phyloP scores from a whole-genome alignment of 805 yeast genomes.

The Yarrowia divulgata region DNA sequence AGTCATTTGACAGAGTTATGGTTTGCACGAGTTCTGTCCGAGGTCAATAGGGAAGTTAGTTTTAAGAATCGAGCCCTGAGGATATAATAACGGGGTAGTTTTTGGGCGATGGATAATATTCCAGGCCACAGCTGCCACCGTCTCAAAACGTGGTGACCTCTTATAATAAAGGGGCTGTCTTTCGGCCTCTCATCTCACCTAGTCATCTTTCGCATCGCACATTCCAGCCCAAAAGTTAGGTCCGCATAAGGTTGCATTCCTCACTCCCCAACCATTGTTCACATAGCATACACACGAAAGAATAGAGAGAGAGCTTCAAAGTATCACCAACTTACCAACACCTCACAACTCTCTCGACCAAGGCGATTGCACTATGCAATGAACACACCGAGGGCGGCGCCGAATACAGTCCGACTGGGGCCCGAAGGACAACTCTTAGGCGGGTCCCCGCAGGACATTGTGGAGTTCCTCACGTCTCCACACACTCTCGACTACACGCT shows the following conservation, averaged over 20 bases:
- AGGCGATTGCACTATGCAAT: constrained; percentile 30
- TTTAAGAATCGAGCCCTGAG: constrained; percentile 19
- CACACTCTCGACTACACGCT: constrained; percentile 76
- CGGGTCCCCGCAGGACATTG: constrained; percentile 48
- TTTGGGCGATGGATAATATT: background rate
- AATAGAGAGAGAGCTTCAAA: background rate
- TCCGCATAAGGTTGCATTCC: constrained; percentile 30
- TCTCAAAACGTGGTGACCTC: too few relatives aligned
- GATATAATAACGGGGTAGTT: background rate
- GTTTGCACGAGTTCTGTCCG: background rate
- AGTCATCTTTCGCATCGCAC: background rate
- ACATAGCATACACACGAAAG: background rate
- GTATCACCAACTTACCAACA: background rate
- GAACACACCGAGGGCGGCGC: constrained; percentile 31
- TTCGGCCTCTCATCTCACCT: too few relatives aligned
- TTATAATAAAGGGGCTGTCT: too few relatives aligned
- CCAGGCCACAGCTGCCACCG: too few relatives aligned
- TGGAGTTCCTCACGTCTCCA: constrained; percentile 64
- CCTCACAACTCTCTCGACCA: background rate
- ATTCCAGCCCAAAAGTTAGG: constrained; percentile 25
- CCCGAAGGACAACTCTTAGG: constrained; percentile 40
- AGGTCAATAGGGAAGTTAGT: constrained; percentile 2
- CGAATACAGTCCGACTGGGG: constrained; percentile 36
- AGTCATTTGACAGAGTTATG: background rate
- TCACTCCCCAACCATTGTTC: constrained; percentile 13